phyloP scores from a whole-genome alignment of 148 eudicot genomes.

The Rhododendron simsii region DNA sequence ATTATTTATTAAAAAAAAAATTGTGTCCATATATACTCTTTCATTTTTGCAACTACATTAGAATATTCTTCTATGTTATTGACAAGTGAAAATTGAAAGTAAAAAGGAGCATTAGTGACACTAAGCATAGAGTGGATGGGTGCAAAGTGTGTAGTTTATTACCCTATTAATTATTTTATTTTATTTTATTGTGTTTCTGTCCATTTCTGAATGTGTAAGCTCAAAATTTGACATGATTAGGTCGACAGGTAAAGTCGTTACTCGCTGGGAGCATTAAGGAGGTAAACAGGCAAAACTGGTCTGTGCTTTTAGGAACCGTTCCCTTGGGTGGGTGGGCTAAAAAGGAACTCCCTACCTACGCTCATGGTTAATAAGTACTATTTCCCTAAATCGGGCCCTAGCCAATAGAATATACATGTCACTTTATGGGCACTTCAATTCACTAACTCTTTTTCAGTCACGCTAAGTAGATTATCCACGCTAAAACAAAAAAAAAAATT shows the following conservation, averaged over 20 bases:
- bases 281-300: conserved; percentile 31
- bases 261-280: conserved; percentile 22
- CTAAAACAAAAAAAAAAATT: neutral
- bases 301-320: conserved; percentile 36
- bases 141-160: too few relatives aligned
- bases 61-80: too few relatives aligned
- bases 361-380: too few relatives aligned
- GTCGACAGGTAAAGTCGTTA: conserved; percentile 66
- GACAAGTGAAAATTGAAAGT: too few relatives aligned
- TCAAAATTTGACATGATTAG: conserved; percentile 11
- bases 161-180: too few relatives aligned
- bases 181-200: too few relatives aligned
- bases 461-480: neutral
- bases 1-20: too few relatives aligned
- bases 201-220: neutral
- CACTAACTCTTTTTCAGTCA: neutral
- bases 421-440: neutral
- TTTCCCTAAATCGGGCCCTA: neutral
- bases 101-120: too few relatives aligned
- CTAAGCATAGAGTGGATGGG: too few relatives aligned
- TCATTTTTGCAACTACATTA: too few relatives aligned
- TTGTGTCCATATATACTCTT: too few relatives aligned
- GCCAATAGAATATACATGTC: neutral
- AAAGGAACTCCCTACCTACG: neutral
- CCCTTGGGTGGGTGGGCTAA: conserved; percentile 1